phyloP scores from a whole-genome alignment of 192 early-diverging fungal genomes.

The Rhizoclosmatium globosum region DNA sequence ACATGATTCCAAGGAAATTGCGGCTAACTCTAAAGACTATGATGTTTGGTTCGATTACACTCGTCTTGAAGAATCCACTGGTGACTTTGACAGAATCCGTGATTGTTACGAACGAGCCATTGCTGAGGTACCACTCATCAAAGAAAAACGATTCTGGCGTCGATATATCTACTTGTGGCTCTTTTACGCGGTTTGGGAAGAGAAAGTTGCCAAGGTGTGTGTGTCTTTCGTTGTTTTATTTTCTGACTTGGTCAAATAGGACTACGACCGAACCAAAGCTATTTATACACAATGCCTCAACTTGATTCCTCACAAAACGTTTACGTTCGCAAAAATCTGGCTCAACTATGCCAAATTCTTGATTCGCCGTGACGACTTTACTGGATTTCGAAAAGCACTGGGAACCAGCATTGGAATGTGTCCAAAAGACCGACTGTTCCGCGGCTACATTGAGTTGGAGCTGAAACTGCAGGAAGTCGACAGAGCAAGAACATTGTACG shows the following conservation, averaged over 20 bases:
- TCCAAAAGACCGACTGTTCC: constrained; percentile 92
- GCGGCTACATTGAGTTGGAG: constrained; percentile 97
- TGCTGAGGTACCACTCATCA: constrained; percentile 81
- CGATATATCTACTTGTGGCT: constrained; percentile 99
- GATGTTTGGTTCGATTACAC: constrained; percentile 99
- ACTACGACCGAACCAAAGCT: constrained; percentile 79
- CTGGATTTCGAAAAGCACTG: constrained; percentile 77
- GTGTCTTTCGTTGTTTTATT: neutral
- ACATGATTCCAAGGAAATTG: constrained; percentile 50
- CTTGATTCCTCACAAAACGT: constrained; percentile 89
- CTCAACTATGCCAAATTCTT: constrained; percentile 92
- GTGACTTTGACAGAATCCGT: constrained; percentile 78
- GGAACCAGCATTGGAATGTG: constrained; percentile 88
- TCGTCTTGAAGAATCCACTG: constrained; percentile 83
- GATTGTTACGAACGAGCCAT: constrained; percentile 97
- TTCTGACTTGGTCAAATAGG: constrained; percentile 52
- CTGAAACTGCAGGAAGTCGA: constrained; percentile 94
- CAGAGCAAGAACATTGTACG: constrained; percentile 86
- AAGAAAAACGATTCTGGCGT: constrained; percentile 94
- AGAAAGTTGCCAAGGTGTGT: constrained; percentile 75
- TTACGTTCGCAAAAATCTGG: constrained; percentile 99
- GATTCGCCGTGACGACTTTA: constrained; percentile 78
- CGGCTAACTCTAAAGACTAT: constrained; percentile 85
- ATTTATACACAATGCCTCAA: constrained; percentile 86
- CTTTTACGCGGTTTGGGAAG: constrained; percentile 96